Evolutionary conservation across 1,284 basidiomycete species (phyloP).

Genomic region (Lignosus rhinocerotis): DNA sequence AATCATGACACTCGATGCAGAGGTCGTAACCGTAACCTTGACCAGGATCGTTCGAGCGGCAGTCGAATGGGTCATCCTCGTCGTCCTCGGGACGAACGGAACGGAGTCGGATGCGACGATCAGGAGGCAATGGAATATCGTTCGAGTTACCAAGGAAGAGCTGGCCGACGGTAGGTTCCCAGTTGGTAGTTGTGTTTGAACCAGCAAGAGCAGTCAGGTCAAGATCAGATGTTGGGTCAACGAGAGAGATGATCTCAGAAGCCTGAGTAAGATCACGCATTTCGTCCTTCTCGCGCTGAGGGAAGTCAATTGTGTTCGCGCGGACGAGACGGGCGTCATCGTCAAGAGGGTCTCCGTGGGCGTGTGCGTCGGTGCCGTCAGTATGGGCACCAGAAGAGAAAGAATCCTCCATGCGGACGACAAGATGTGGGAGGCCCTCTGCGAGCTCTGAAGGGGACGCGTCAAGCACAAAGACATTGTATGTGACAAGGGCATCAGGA

Average conservation of each 20-base stretch:
- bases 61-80: constrained; percentile 54
- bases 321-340: constrained; percentile 30
- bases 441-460: constrained; percentile 54
- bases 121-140: constrained; percentile 62
- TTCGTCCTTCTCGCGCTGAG: constrained; percentile 82
- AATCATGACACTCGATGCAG: constrained; percentile 85
- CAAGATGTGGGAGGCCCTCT: constrained; percentile 48
- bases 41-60: constrained; percentile 57
- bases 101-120: constrained; percentile 30
- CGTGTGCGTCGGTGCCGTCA: constrained; percentile 34
- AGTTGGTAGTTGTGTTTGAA: constrained; percentile 43
- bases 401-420: constrained; percentile 36
- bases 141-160: constrained; percentile 77
- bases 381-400: constrained; percentile 27
- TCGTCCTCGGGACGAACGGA: constrained; percentile 23
- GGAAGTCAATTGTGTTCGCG: constrained; percentile 71
- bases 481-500: constrained; percentile 52
- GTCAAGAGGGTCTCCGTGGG: constrained; percentile 28
- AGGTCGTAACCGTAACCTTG: constrained; percentile 72
- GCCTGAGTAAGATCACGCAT: constrained; percentile 88
- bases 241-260: constrained; percentile 53
- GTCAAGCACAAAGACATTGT: constrained; percentile 87
- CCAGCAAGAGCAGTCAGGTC: constrained; percentile 28
- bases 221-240: constrained; percentile 6
- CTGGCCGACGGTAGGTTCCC: constrained; percentile 59